Base-by-base conservation (phyloP, 371 early-diverging fungal genomes). In the Basidiobolus heterosporus region DNA sequence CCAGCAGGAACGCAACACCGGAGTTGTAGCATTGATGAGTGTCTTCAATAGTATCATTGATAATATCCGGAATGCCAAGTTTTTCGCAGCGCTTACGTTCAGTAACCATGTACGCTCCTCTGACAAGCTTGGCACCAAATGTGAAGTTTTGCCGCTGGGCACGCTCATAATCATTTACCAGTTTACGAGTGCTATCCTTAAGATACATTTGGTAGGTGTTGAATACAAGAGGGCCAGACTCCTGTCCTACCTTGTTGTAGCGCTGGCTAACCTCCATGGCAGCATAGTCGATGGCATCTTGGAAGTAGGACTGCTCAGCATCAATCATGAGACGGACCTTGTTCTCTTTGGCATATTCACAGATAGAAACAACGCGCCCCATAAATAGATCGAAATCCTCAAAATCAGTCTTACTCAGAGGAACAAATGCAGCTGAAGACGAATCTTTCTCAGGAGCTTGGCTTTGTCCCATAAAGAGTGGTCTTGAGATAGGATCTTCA, bases 141-240 rank as follows among this genome's bases (percentile, higher is more conserved):
- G 70, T 62, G 60, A 77, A 84, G 44, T 82, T 77, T 52, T 72
- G 67, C 24, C 82, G 73, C 46, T 70, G 54, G 1, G 85, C 70
- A 17, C 73, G 62, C 47, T 74, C 79, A 38, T 70, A 67, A 66
- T 92, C 90, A 42, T 64, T 57, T 49, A 67, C 53, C 45, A 96
- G 65, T 52, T 82, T 74, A 39, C 59, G 58, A 35, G 64, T 58
- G 2, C 82, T 68, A 46, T 82, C 80, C 55, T 79, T 78, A 17
- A 87, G 79, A 62, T 94, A 96, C 85, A 93, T 82, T 70, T 96
- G 97, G 62, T 91, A 81, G 8, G 96, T 96, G 65, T 88, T 89
- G 68, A 72, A 91, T 30, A 94, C 66, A 23, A 88, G 68, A 3
- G 85, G 82, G 9, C 58, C 53, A 0, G 56, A 53, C 8, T 51